Base-by-base conservation (phyloP, 1,284 basidiomycete species). In the Puccinia polysora region DNA sequence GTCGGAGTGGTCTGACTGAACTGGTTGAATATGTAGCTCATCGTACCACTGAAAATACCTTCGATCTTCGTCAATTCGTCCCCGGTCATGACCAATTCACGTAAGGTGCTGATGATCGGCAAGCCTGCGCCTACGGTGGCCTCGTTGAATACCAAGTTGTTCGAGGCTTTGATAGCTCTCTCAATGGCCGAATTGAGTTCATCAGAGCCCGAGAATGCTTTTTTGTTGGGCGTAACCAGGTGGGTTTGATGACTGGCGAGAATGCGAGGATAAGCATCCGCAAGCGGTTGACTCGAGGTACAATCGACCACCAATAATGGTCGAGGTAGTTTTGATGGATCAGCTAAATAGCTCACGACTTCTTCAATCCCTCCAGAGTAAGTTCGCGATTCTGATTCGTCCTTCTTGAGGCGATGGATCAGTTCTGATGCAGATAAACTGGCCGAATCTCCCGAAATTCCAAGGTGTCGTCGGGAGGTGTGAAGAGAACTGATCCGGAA, bases 1-100 rank as follows among this genome's bases (percentile, higher is more conserved):
- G 68, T 50, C 7, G 20, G 58, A 28, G 32, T 38, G 28, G 58
- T 47, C 28, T 62, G 77, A 30, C 76, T 77, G 68, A 93, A 99
- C 76, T 93, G 88, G 82, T 98, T 98, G 85, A 99, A 99, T 82
- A 99, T 97, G 83, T 98, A 99, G 79, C 89, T 91, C 83, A 99
- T 87, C 0, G 95, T 99, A 2, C 95, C 95, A 7, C 89, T 92
- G 80, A 95, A 88, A 49, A 95, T 91, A 38, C 84, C 84, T 77
- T 85, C 84, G 73, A 85, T 83, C 78, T 83, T 83, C 63, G 80
- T 79, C 64, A 85, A 81, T 78, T 91, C 88, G 80, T 98, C 96
- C 4, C 95, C 95, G 2, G 94, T 97, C 45, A 85, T 85, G 12
- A 98, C 85, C 65, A 98, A 82, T 80, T 97, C 95, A 79, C 90